These are phyloP conservation scores for Rhodotorula babjevae DNA, from an alignment of 768 basidiomycete genomes.

Conservation along the genomic window DNA sequence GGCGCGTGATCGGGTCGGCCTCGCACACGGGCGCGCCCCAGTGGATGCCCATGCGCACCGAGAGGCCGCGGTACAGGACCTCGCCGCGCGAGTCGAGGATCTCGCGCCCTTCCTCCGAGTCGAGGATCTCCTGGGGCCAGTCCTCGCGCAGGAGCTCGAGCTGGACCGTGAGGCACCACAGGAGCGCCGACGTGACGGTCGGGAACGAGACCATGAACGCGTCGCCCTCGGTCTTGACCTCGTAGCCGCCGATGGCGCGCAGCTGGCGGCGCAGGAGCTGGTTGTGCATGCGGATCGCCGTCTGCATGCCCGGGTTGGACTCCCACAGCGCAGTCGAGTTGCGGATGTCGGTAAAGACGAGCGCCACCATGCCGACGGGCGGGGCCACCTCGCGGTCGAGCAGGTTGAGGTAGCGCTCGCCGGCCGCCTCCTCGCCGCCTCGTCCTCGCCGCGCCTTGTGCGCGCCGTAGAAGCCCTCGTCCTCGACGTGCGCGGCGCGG, in stretches of 20 bases:
- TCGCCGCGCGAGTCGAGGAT: slow-evolving; percentile 57
- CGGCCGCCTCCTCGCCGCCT: slow-evolving; percentile 34
- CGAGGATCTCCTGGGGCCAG: slow-evolving; percentile 91
- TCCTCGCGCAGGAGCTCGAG: slow-evolving; percentile 68
- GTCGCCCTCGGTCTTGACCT: slow-evolving; percentile 99
- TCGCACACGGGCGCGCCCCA: slow-evolving; percentile 86
- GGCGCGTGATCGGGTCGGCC: slow-evolving; percentile 77
- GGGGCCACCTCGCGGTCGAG: slow-evolving; percentile 74
- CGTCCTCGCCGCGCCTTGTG: slow-evolving; percentile 38
- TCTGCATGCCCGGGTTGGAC: slow-evolving; percentile 87
- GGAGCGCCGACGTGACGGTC: slow-evolving; percentile 72
- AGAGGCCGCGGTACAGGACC: slow-evolving; percentile 76
- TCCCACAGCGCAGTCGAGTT: slow-evolving; percentile 98
- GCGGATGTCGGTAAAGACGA: slow-evolving; percentile 96
- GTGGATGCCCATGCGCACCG: slow-evolving; percentile 96
- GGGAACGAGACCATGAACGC: slow-evolving; percentile 99
- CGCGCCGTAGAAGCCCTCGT: slow-evolving; percentile 52
- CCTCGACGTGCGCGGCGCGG: slow-evolving; percentile 47
- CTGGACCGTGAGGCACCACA: slow-evolving; percentile 87
- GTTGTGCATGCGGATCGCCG: slow-evolving; percentile 87
- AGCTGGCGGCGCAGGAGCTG: slow-evolving; percentile 74
- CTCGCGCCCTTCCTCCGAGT: slow-evolving; percentile 83
- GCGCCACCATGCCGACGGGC: slow-evolving; percentile 77
- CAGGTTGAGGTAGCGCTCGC: slow-evolving; percentile 48
- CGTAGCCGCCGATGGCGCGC: slow-evolving; percentile 88